These are phyloP conservation scores for Rhizophagus prolifer DNA, from an alignment of 192 early-diverging fungal genomes.

Conservation along the genomic window DNA sequence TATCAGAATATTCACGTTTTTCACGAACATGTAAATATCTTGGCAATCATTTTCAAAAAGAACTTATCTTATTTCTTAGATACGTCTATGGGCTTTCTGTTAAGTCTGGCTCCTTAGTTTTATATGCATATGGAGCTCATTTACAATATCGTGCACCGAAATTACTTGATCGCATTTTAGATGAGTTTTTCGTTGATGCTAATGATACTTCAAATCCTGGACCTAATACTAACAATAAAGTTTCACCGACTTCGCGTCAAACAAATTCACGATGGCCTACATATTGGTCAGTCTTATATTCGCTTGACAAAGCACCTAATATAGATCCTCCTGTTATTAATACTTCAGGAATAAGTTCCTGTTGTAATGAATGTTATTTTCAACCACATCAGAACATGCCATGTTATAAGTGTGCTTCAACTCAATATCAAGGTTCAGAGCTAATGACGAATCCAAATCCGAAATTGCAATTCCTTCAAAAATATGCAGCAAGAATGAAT, in stretches of 20 bases:
- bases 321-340: conserved; percentile 12
- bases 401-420: conserved; percentile 4
- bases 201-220: neutral
- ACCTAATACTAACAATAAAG: neutral
- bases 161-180: conserved; percentile 43
- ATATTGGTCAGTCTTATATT: conserved; percentile 31
- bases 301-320: conserved; percentile 23
- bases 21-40: conserved; percentile 35
- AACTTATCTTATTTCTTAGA: conserved; percentile 42
- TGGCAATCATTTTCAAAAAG: conserved; percentile 36
- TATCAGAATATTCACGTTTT: conserved; percentile 38
- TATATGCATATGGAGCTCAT: conserved; percentile 45
- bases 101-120: conserved; percentile 41
- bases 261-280: conserved; percentile 20
- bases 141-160: conserved; percentile 39
- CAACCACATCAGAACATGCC: conserved; percentile 14
- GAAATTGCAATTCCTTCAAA: conserved; percentile 26
- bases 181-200: conserved; percentile 44
- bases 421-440: neutral
- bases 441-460: neutral
- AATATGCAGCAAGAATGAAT: conserved; percentile 26
- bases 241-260: neutral
- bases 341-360: neutral
- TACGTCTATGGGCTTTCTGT: conserved; percentile 40
- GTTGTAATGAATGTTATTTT: neutral